phyloP scores from a whole-genome alignment of 305 asterid species.

The Ajuga reptans region DNA sequence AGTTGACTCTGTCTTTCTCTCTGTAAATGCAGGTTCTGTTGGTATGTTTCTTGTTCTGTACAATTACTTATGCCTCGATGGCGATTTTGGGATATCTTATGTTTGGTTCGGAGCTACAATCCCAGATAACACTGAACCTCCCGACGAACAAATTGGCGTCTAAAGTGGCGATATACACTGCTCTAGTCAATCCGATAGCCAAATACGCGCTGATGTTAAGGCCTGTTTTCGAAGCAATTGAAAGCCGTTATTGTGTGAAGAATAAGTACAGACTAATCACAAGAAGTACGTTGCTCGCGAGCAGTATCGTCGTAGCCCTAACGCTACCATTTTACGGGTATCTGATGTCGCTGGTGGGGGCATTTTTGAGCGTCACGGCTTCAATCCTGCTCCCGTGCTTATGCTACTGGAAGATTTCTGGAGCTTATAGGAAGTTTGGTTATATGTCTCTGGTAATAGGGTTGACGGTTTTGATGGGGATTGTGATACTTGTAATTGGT shows the following conservation, averaged over 20 bases:
- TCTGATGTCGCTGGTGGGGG: constrained; percentile 66
- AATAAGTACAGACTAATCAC: constrained; percentile 18
- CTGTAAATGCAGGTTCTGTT: constrained; percentile 53
- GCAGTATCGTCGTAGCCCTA: constrained; percentile 39
- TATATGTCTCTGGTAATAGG: constrained; percentile 25
- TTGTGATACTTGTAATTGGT: constrained; percentile 37
- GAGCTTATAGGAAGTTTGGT: constrained; percentile 23
- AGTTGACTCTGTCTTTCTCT: neutral
- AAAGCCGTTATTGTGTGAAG: constrained; percentile 18
- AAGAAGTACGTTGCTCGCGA: constrained; percentile 30
- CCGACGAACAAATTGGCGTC: constrained; percentile 39
- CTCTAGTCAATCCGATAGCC: constrained; percentile 53
- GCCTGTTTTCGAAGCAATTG: constrained; percentile 38
- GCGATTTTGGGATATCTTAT: constrained; percentile 52
- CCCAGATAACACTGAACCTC: constrained; percentile 58
- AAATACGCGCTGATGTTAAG: constrained; percentile 53
- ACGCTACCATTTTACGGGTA: constrained; percentile 36
- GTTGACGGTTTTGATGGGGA: constrained; percentile 32
- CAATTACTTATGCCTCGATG: constrained; percentile 41
- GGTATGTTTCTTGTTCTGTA: constrained; percentile 41
- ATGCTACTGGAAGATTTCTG: constrained; percentile 57
- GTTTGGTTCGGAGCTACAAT: constrained; percentile 45
- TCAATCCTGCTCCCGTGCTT: constrained; percentile 49
- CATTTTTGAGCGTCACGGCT: constrained; percentile 44
- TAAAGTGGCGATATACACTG: constrained; percentile 55